phyloP scores from a whole-genome alignment of 2,329 filamentous ascomycete genomes.

The Thyridium curvatum region DNA sequence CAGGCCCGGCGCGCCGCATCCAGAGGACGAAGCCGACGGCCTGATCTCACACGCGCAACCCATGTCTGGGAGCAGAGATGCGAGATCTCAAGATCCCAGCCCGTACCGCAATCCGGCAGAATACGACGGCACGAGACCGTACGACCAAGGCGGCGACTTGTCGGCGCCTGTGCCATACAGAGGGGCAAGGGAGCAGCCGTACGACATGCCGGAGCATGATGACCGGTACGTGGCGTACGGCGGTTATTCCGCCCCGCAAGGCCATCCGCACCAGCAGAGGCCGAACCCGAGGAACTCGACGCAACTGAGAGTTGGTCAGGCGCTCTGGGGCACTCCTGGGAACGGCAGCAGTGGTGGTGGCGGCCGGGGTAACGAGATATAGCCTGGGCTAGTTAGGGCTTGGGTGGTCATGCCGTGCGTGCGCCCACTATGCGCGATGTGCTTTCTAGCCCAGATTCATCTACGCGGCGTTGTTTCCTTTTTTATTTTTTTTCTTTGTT shows the following conservation, averaged over 20 bases:
- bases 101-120: slow-evolving; percentile 3
- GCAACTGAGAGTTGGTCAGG: slow-evolving; percentile 22
- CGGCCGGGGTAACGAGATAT: not conserved
- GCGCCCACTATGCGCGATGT: too few relatives aligned
- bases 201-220: not conserved
- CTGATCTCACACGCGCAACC: slow-evolving; percentile 28
- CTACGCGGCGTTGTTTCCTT: not conserved
- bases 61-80: slow-evolving; percentile 14
- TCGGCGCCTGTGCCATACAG: slow-evolving; percentile 9
- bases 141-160: slow-evolving; percentile 11
- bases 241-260: not conserved
- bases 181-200: slow-evolving; percentile 1
- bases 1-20: slow-evolving; percentile 1
- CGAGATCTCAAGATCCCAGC: slow-evolving; percentile 7
- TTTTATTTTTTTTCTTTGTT: slow-evolving; percentile 1
- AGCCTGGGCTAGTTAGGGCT: too few relatives aligned
- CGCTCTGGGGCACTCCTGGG: slow-evolving; percentile 22
- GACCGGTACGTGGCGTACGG: not conserved
- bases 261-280: not conserved
- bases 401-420: too few relatives aligned
- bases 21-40: slow-evolving; percentile 19
- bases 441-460: too few relatives aligned
- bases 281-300: slow-evolving; percentile 17
- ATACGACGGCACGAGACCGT: slow-evolving; percentile 9
- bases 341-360: slow-evolving; percentile 2